Conservation (phyloP, 495 filamentous ascomycete genomes). For the Bryoglossum gracile region DNA sequence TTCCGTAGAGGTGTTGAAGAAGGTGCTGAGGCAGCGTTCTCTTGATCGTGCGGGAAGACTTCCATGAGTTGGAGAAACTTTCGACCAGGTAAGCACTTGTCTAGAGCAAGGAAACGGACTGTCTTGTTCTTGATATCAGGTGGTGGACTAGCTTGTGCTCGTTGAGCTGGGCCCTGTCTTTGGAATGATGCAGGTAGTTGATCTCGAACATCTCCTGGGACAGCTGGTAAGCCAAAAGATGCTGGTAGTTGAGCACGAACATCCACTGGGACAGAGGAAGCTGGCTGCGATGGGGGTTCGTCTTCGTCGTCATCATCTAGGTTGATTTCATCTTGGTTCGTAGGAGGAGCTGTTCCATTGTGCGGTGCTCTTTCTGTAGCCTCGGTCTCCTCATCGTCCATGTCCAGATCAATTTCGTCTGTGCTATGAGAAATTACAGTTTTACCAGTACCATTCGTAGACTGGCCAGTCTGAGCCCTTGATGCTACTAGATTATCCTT, state of each 20-base stretch:
- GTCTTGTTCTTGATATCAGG: conserved; percentile 58
- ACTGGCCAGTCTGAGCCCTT: not conserved
- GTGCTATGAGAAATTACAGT: conserved; percentile 38
- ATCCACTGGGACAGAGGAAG: conserved; percentile 40
- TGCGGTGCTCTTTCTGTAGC: not conserved
- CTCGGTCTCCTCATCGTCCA: conserved; percentile 33
- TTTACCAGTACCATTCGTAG: not conserved
- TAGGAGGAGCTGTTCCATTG: conserved; percentile 1
- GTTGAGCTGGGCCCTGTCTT: conserved; percentile 20
- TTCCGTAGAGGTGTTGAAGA: conserved; percentile 12
- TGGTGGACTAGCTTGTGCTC: conserved; percentile 37
- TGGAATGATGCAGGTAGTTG: no score
- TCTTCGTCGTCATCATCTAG: conserved; percentile 41
- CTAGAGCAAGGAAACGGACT: conserved; percentile 83
- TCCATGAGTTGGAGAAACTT: conserved; percentile 77
- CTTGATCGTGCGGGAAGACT: conserved; percentile 38
- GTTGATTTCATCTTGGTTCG: conserved; percentile 48
- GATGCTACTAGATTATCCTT: not conserved
- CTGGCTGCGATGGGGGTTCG: not conserved
- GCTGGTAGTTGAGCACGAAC: conserved; percentile 61
- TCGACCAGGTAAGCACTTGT: conserved; percentile 72
- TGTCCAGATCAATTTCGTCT: conserved; percentile 50
- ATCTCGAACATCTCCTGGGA: conserved; percentile 22
- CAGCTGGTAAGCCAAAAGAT: conserved; percentile 45
- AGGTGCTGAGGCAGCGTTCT: not conserved